Evolutionary conservation across 768 basidiomycete genomes (phyloP), one percentile per base, ranked within the genome.

Genomic region (Mrakia frigida): DNA sequence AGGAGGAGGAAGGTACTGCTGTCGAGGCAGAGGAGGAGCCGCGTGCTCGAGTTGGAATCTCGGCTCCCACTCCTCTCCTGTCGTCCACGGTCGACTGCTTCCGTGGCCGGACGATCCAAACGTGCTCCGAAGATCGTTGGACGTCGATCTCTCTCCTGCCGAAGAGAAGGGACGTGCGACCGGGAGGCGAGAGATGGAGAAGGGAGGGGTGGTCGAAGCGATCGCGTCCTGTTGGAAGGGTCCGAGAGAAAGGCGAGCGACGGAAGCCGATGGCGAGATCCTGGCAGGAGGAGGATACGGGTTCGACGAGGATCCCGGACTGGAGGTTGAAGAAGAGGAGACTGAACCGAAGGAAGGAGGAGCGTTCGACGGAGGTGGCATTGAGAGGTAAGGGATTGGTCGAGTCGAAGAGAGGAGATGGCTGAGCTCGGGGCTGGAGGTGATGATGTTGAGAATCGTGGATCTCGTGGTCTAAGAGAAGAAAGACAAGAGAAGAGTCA

Each of bases 401-500:
- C n/a, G 56, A 56, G 25, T 56, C 6, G 35, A 37, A 7, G 65
- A 23, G 37, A 68, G 25, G 21, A 68, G 65, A 68, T 68, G 65
- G 37, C 37, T 68, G 37, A 68, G 65, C 21, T 68, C 65, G 35
- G 65, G 4, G 31, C 18, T 39, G 35, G 65, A 68, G 18, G 65
- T 68, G 65, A 68, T 25, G 37, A 68, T 39, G 65, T 68, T 68
- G 65, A 68, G 65, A 11, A 68, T 68, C 35, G 65, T 41, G 21
- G 65, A 68, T n/a, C 39, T 68, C 65, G 39, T 68, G 25, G 65
- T 39, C 37, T 35, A n/a, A 56, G 13, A 56, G 1, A 4, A 56
- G 1, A 13, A 18, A n/a, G 52, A 6, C 11, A 21, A 11, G 28
- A 10, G 25, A 25, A 10, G 56, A 28, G 56, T 56, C 9, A 56